These are phyloP conservation scores for Rhodotorula sphaerocarpa DNA, from an alignment of 768 basidiomycete species.

Conservation along the genomic window DNA sequence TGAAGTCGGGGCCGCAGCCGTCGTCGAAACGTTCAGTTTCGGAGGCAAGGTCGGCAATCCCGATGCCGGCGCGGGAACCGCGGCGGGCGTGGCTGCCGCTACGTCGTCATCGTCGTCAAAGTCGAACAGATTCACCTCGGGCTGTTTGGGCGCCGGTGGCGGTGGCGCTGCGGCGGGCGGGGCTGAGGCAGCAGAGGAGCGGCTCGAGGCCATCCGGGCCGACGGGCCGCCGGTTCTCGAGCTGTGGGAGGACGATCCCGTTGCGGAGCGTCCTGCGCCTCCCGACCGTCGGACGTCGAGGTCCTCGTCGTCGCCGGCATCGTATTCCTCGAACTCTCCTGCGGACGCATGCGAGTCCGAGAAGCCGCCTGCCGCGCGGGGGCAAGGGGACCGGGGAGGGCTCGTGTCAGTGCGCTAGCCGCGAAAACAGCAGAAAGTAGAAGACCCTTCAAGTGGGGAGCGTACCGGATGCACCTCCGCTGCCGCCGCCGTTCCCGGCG, in stretches of 20 bases:
- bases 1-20: too few species aligned
- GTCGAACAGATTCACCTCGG: slow-evolving; percentile 66
- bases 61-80: slow-evolving; percentile 38
- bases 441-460: too few species aligned
- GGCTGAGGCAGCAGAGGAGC: background rate
- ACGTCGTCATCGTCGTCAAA: slow-evolving; percentile 59
- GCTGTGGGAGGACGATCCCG: background rate
- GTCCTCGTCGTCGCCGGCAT: slow-evolving; percentile 85
- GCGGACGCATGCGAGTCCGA: slow-evolving; percentile 40
- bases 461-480: slow-evolving; percentile 43
- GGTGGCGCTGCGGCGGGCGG: slow-evolving; percentile 7
- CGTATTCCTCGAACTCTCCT: slow-evolving; percentile 85
- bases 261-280: too few species aligned
- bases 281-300: slow-evolving; percentile 1
- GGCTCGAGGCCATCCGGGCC: slow-evolving; percentile 34
- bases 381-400: too few species aligned
- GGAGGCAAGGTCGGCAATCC: too few species aligned
- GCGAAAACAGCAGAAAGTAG: too few species aligned
- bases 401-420: too few species aligned
- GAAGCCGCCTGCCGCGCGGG: slow-evolving; percentile 52
- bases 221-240: slow-evolving; percentile 36
- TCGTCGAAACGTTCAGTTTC: too few species aligned
- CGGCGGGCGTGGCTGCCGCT: slow-evolving; percentile 39
- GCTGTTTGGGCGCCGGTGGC: slow-evolving; percentile 46
- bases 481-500: slow-evolving; percentile 3